Percentiles rank a stretch among this genome's conserved stretches.
These are phyloP conservation scores for Patellifolia procumbens DNA, from an alignment of 179 eudicot genomes.

Conservation along the genomic window DNA sequence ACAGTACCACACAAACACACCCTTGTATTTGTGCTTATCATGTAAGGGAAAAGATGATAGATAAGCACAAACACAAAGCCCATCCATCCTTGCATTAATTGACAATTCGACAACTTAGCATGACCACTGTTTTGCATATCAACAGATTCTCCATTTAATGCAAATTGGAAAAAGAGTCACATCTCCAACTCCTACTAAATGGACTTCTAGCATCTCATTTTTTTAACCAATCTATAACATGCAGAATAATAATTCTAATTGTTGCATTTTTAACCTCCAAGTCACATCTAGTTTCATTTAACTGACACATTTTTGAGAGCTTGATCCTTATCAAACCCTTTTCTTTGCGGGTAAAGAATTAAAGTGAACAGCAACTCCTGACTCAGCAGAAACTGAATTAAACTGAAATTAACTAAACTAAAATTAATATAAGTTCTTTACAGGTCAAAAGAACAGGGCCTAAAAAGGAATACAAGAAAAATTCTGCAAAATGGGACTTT, in stretches of 20 bases:
- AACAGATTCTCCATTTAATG: slow-evolving; percentile 19
- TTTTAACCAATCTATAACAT: slow-evolving; percentile 6
- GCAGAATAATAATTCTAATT: slow-evolving; percentile 21
- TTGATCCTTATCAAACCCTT: too few relatives aligned
- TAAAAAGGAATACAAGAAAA: too few relatives aligned
- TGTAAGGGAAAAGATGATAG: slow-evolving; percentile 14
- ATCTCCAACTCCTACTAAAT: slow-evolving; percentile 5
- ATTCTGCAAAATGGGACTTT: too few relatives aligned
- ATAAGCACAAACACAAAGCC: slow-evolving; percentile 24
- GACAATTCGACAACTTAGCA: slow-evolving; percentile 7
- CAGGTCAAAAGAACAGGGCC: too few relatives aligned
- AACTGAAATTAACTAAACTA: too few relatives aligned
- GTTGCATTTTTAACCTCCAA: neutral
- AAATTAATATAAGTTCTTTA: too few relatives aligned
- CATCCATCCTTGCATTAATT: neutral
- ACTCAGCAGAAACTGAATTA: too few relatives aligned
- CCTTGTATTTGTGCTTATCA: slow-evolving; percentile 17
- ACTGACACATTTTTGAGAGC: neutral
- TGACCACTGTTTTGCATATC: neutral
- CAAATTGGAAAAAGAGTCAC: slow-evolving; percentile 16
- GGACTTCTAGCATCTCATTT: neutral
- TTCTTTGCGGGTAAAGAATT: too few relatives aligned
- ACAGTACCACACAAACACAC: neutral
- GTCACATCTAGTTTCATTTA: slow-evolving; percentile 24
- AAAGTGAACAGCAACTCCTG: too few relatives aligned